A percentile compares a stretch with the other conserved stretches of the same genome.
Conservation (phyloP, 768 basidiomycete genomes). For the Podaxis sp. region DNA sequence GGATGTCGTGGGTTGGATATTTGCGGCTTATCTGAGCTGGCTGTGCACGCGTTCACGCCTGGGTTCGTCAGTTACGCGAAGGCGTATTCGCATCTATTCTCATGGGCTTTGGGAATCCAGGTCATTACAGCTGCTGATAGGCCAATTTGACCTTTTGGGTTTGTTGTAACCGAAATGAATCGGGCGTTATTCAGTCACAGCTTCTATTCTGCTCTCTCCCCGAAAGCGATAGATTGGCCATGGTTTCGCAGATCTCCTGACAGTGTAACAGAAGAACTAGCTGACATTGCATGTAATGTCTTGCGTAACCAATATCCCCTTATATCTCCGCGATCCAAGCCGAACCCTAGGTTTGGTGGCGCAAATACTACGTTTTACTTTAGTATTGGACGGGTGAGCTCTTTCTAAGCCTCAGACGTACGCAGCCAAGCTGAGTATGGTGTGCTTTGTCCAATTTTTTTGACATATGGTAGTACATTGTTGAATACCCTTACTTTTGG, state of each 20-base stretch:
- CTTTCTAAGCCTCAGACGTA: not conserved
- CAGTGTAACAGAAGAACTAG: not conserved
- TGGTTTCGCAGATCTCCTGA: not conserved
- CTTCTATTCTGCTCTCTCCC: not conserved
- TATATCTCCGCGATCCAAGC: not conserved
- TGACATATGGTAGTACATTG: not conserved
- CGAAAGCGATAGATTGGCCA: not conserved
- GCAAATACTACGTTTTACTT: not conserved
- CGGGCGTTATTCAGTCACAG: not conserved
- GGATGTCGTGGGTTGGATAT: not conserved
- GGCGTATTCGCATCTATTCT: not conserved
- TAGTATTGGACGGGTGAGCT: not conserved
- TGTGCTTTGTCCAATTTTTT: not conserved
- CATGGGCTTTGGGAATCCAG: not conserved
- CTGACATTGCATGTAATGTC: not conserved
- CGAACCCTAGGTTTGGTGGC: not conserved
- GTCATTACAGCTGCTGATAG: not conserved
- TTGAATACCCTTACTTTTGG: not conserved
- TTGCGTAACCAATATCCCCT: not conserved
- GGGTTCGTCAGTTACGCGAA: not conserved
- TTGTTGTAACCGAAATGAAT: not conserved
- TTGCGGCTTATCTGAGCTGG: not conserved
- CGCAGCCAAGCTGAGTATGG: not conserved
- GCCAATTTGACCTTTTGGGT: slow-evolving; percentile 2
- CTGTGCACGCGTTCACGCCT: not conserved